Evolutionary conservation across 75 land plant species (phyloP), one percentile per base, ranked within the genome.

Genomic region (Cryptomeria japonica): DNA sequence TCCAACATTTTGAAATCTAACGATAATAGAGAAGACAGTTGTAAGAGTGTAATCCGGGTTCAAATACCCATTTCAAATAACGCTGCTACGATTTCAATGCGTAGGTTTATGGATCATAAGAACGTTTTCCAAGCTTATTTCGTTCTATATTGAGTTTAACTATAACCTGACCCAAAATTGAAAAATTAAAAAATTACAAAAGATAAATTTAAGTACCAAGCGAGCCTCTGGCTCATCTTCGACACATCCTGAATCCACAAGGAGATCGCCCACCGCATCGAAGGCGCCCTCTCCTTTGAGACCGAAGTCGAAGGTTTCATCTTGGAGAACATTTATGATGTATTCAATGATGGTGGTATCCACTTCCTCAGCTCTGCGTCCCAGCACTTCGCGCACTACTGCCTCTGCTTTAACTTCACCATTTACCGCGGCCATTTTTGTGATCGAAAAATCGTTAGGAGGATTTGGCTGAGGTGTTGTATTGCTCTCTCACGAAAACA

Each of bases 291-390:
- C 98, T 39, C 99, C 99, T 19, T 96, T 92, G 79, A 36, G 80
- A 68, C 99, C 99, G 87, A 95, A 98, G 87, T 98, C 99, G 88
- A 98, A 98, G 79, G 97, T 95, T 16, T 98, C 99, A 79, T 98
- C 99, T 80, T 96, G 95, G 88, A 98, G 95, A 73, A 98, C 98
- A 86, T 96, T 95, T 87, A 96, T 87, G 87, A 98, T 89, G 92
- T 97, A 97, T 77, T 97, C 96, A 55, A 97, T 84, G 86, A 97
- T 97, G 32, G 95, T 96, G 51, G 88, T 55, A 86, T 97, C 99
- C 16, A 97, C 95, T 22, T 94, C 98, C 36, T 83, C 51, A 3
- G 89, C 92, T 56, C 97, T 88, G 22, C 61, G 92, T 16, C 98
- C 99, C 49, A 98, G 89, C 49, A 96, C 95, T 85, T 96, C 95